Evolutionary conservation across 257 asterid species (phyloP), one percentile per base, ranked within the genome.

Genomic region (Primulina eburnea): DNA sequence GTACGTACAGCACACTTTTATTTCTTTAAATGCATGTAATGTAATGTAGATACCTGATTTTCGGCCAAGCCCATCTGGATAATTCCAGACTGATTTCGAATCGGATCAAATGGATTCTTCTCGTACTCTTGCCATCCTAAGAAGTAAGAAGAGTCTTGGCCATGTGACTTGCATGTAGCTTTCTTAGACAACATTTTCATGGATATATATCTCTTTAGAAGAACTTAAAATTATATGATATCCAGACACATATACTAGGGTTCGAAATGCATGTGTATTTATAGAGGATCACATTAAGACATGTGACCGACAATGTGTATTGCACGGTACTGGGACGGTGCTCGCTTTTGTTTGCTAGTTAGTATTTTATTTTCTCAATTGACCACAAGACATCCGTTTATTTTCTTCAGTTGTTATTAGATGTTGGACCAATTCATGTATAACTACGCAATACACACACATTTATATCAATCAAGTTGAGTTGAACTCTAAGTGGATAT

Each of bases 1-100:
- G 26, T 24, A 24, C 26, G 26, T 24, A 24, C 26, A 24, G 0
- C 26, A 24, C 26, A 1, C 26, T 24, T 24, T 24, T 24, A 24
- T 28, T 33, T 33, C 37, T 33, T 33, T 33, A 6, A 35, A 35
- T 35, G n/a, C n/a, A n/a, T n/a, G 40, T 35, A 35, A 0, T 1
- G 10, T 28, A 28, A 28, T 28, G 2, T 28, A 28, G 30, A 28
- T 10, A 76, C 89, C 85, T 80, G 89, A 55, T 84, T 84, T 53
- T 84, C 87, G 7, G 89, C 89, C 2, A 84, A 74, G 60, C 87
- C 89, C 83, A 84, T 79, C 69, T 84, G 89, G 24, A 82, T 84
- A 35, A 84, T 84, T 56, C 89, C 89, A 9, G 87, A 75, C 1
- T 85, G 87, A 18, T 82, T 84, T 1, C n/a, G 63, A 28, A 71